Evolutionary conservation across 73 alveolate genomes (phyloP).

Genomic region (Tetrahymena malaccensis): DNA sequence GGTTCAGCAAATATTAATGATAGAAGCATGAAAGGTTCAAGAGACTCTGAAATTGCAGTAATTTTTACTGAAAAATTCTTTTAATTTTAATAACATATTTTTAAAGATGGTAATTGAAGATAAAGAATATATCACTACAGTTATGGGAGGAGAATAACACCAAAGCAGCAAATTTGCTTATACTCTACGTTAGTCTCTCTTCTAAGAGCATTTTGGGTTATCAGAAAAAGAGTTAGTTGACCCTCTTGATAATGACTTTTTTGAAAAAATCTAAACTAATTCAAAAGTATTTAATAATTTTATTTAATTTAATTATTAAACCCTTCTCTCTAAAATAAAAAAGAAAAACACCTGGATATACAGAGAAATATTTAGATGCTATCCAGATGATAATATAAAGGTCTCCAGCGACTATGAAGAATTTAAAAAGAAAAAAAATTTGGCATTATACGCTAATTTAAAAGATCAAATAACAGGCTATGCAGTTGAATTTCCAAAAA

Average conservation of each 20-base stretch:
- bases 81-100: neutral
- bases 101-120: slow-evolving; percentile 33
- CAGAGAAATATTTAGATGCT: slow-evolving; percentile 74
- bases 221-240: slow-evolving; percentile 56
- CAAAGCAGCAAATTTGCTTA: slow-evolving; percentile 45
- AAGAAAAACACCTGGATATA: slow-evolving; percentile 61
- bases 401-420: neutral
- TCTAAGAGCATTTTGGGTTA: slow-evolving; percentile 86
- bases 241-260: slow-evolving; percentile 57
- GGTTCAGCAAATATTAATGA: slow-evolving; percentile 96
- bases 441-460: neutral
- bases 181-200: slow-evolving; percentile 45
- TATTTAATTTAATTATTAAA: neutral
- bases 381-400: slow-evolving; percentile 66
- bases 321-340: slow-evolving; percentile 43
- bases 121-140: neutral
- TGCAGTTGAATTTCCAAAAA: slow-evolving; percentile 57
- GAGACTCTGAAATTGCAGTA: slow-evolving; percentile 91
- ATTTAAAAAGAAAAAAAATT: slow-evolving; percentile 11
- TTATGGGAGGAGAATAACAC: slow-evolving; percentile 18
- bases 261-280: neutral
- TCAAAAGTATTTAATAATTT: neutral
- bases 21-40: slow-evolving; percentile 80
- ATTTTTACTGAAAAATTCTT: neutral
- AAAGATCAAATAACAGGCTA: slow-evolving; percentile 13